Evolutionary conservation across 1,284 basidiomycete genomes (phyloP), one percentile per base, ranked within the genome.

Genomic region (Cryptococcus neoformans): DNA sequence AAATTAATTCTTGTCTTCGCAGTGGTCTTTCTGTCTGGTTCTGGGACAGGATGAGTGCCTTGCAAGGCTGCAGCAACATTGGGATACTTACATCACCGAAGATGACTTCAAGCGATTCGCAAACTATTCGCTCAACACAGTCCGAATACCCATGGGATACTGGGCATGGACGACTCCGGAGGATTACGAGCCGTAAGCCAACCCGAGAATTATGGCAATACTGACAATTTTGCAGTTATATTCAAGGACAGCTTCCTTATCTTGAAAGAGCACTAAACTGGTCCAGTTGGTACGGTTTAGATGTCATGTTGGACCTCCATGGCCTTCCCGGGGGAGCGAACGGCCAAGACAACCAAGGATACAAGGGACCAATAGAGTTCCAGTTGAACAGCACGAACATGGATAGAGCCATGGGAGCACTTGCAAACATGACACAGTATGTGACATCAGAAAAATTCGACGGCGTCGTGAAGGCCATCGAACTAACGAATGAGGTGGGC

Each of bases 381-480:
- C 58, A 57, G 28, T 54, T 58, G 38, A 69, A 71, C 50, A 40
- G 51, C 28, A 66, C 66, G 36, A 74, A 72, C 52, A 56, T 70
- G 48, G 68, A 72, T 28, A 59, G 72, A 35, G 63, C 64, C 4
- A 52, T 74, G 51, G 58, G 63, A 28, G 70, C 70, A 14, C 44
- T 74, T 35, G 58, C 54, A 39, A 63, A 69, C 7, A 81, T 92
- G 56, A 83, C 82, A 2, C 37, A 49, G 14, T 64, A 58, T 35
- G 68, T 69, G 14, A 72, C 70, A 3, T 48, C 62, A 38, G 60
- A 62, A 5, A 58, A 65, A 41, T 74, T 65, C 48, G 55, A 59
- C 10, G 72, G 70, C 1, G 67, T 74, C 28, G 70, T 73, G 46
- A 72, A 72, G 40, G 64, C 66, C 8, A 90, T 92, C 60, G 87